Evolutionary conservation across 495 filamentous ascomycete genomes (phyloP).

Genomic region (Penicillium turbatum): DNA sequence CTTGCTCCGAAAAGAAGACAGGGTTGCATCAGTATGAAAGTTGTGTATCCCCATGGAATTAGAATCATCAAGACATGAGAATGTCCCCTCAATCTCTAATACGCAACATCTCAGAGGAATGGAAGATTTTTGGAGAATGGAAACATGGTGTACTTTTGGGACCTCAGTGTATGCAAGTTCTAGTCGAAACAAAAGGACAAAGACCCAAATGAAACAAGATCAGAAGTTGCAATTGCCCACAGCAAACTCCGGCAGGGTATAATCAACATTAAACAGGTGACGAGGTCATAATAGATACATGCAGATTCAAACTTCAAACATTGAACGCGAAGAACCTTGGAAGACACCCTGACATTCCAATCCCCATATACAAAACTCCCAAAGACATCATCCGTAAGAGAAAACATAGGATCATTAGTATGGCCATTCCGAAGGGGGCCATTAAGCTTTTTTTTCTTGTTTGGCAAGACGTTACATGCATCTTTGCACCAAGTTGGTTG

Average conservation of each 20-base stretch:
- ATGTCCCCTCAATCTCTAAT: neutral
- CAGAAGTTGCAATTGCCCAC: conserved; percentile 1
- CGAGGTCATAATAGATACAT: conserved; percentile 12
- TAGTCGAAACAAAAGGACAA: neutral
- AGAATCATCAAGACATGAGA: neutral
- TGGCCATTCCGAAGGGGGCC: conserved; percentile 2
- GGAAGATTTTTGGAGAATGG: neutral
- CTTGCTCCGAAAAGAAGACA: too few species aligned
- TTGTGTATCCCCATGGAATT: neutral
- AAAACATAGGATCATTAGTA: conserved; percentile 8
- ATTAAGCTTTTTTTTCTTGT: conserved; percentile 1
- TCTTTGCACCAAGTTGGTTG: neutral
- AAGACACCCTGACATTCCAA: neutral
- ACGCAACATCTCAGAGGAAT: neutral
- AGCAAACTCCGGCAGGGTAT: conserved; percentile 6
- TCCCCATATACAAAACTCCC: conserved; percentile 7
- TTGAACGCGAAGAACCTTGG: neutral
- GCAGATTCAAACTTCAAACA: conserved; percentile 1
- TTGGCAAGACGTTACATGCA: neutral
- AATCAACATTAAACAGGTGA: conserved; percentile 5
- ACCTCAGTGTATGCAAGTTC: neutral
- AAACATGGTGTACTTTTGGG: neutral
- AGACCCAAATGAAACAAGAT: neutral
- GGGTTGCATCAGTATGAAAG: too few species aligned
- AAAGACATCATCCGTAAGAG: neutral